Percentiles rank a stretch among this genome's conserved stretches.
Conservation (phyloP, 345 rosid species). For the Balakata baccata region DNA sequence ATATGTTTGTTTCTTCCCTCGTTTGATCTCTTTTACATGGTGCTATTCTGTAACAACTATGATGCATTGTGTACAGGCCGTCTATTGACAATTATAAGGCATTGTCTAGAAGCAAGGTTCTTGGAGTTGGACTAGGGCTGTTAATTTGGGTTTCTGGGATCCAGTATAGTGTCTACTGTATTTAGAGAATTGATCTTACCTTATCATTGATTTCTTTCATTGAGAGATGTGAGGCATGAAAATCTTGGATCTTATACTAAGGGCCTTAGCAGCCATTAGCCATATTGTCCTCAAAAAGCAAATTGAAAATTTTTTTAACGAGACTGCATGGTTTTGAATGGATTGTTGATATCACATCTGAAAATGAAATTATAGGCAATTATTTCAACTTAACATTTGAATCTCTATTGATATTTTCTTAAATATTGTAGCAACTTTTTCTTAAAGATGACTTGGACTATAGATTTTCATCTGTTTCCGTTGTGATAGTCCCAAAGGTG, state of each 20-base stretch:
- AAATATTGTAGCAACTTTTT: not conserved
- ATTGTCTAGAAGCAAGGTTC: not conserved
- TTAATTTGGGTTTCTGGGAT: not conserved
- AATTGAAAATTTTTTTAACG: not conserved
- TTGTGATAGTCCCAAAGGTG: not conserved
- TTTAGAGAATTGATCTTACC: not conserved
- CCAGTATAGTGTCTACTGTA: not conserved
- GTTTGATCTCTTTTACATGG: not conserved
- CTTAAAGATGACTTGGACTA: not conserved
- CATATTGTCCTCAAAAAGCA: not conserved
- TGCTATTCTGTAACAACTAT: not conserved
- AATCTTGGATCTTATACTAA: not conserved
- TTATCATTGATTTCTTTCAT: too few species aligned
- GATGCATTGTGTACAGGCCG: not conserved
- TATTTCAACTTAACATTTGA: not conserved
- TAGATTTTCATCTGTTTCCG: not conserved
- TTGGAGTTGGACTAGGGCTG: not conserved
- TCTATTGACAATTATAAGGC: not conserved
- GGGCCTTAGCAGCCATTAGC: not conserved
- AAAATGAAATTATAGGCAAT: not conserved
- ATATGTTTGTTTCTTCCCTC: not conserved
- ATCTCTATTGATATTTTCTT: not conserved
- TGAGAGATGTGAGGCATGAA: not conserved
- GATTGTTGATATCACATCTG: not conserved
- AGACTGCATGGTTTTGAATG: not conserved